Base-by-base conservation (phyloP, 2,329 filamentous ascomycete species). In the Penicillium sp. region DNA sequence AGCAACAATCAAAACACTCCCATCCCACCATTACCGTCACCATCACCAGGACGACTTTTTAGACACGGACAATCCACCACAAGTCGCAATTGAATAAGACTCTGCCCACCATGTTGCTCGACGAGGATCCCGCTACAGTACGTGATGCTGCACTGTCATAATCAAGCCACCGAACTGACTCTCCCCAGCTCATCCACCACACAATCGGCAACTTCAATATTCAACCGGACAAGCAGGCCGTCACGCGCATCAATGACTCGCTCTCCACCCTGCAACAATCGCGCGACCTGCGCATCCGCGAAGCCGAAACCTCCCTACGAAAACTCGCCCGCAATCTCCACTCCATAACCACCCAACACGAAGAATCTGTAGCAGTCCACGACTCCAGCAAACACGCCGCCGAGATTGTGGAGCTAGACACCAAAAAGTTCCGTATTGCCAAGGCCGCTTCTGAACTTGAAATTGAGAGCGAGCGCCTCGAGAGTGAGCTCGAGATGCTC, bases 121-220 rank as follows among this genome's bases (percentile, higher is more conserved):
- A 96, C 78, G 93, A 97, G 80, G 91, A 95, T 75, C 94, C 93
- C 66, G 90, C 90, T 46, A 89, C 88, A 46, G 92, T 96, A 86
- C 61, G 85, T 73, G 4, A 35, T 36, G 7, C 4, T 39, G 6
- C 11, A 18, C 31, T 6, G 11, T 22, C 18, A 9, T 6, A 1
- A 14, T 11, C 11, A 10, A 22, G 10, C 22, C 16, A 52, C 33
- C 7, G 27, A 16, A 31, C 55, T 57, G 40, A 57, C 37, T 5
- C 6, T 13, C 14, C 14, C 36, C 27, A 95, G 90, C 89, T 97
- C 72, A 96, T 99, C 79, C 85, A 89, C 73, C 90, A 96, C 79
- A 96, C 93, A 43, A 89, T 96, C 70, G 85, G 88, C 69, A 96
- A 97, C 83, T 99, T 99, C 87, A 95, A 96, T 81, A 96, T 94